Evolutionary conservation across 2,329 filamentous ascomycete species (phyloP), one percentile per base, ranked within the genome.

Genomic region (Westerdykella sp.): DNA sequence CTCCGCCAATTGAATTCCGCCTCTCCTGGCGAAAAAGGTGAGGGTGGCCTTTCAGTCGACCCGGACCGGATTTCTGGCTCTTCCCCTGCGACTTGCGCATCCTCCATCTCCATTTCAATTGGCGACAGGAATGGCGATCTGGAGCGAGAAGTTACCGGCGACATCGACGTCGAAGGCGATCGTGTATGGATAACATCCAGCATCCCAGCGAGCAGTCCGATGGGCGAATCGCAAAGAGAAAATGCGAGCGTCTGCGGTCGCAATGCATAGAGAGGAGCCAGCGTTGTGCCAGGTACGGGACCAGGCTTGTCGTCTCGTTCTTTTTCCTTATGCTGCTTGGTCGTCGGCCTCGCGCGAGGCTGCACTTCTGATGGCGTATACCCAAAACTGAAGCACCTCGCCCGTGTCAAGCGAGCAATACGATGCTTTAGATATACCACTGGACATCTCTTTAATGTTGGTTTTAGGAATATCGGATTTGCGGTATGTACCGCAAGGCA

Each of bases 401-500:
- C 63, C 23, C 45, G 40, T 1, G 63, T 67, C 6, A 69, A 18
- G 69, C 59, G 49, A 52, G 78, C 80, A 16, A 80, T 47, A 1
- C 68, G 72, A 70, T 78, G 81, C 53, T 78, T 80, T 7, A 73
- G 49, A 73, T 75, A 83, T 21, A 69, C 71, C 18, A 72, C 45
- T 0, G 73, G 71, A 1, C 71, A 69, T 2, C 62, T 60, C 14
- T 65, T 62, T 1, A 73, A 49, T 9, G 54, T 74, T 2, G 82
- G 82, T 28, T 70, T 58, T 1, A 59, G 58, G 11, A 84, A 65
- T 1, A 74, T 70, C 2, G 81, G 80, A 10, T 77, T 77, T 34
- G 82, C 73, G 4, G 84, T 72, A 60, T 85, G 80, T 1, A 77
- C 70, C 0, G 78, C 82, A 4, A 81, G 51, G 53, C 81, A 84